Evolutionary conservation across 1,284 basidiomycete species (phyloP), one percentile per base, ranked within the genome.

Genomic region (Tilletiopsis washingtonensis): DNA sequence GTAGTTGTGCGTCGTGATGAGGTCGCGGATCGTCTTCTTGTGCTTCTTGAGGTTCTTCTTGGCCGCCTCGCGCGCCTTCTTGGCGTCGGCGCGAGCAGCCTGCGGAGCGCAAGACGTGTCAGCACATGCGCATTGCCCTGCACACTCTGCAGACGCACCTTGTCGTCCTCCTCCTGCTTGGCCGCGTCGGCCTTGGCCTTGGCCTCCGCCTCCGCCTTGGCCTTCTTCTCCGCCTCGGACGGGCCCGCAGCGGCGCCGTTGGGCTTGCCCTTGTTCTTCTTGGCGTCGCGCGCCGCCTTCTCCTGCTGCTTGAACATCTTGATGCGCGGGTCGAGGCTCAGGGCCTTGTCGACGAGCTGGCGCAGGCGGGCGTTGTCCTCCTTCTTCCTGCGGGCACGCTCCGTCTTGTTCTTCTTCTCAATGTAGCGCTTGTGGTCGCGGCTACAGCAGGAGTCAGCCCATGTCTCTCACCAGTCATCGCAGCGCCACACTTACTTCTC

Each of bases 361-460:
- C 94, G 84, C 36, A 97, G 75, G 66, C 91, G 86, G 2, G 89
- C 85, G 51, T 84, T 97, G 77, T 98, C 94, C 71, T 96, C 94
- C 81, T 96, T 97, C 81, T 98, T 98, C 75, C 90, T 81, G 51
- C 89, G 82, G 2, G 89, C 86, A 40, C 94, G 89, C 77, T 98
- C 94, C 20, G 87, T 79, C 76, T 94, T 93, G 83, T 98, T 98
- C 82, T 98, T 98, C 81, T 97, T 97, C 77, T 98, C 94, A 5
- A 88, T 90, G 77, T 91, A 96, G 39, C 94, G 87, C 78, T 98
- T 97, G 74, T 98, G 91, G 74, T 97, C 93, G 61, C 94, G 93
- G 73, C n/a, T n/a, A n/a, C n/a, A n/a, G n/a, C n/a, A n/a, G n/a
- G n/a, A n/a, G n/a, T n/a, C n/a, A n/a, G n/a, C n/a, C n/a, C n/a